These are phyloP conservation scores for Dactylellina parvicollis DNA, from an alignment of 2,329 filamentous ascomycete genomes.

Conservation along the genomic window DNA sequence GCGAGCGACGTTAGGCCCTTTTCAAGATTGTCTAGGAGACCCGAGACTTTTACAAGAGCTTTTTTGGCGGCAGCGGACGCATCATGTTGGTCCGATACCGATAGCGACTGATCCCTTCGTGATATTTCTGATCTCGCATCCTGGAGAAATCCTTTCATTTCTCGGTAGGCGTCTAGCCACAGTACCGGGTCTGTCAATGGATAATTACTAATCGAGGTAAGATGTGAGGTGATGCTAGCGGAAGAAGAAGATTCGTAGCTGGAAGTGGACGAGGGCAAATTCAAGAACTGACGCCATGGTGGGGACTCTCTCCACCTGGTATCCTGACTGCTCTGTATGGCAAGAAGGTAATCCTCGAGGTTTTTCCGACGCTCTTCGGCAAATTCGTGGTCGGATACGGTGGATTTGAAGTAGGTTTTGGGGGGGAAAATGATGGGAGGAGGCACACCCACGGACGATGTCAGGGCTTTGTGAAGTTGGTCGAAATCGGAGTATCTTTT, in stretches of 20 bases:
- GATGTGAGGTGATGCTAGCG: slow-evolving; percentile 64
- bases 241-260: slow-evolving; percentile 60
- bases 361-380: slow-evolving; percentile 75
- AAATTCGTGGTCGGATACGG: slow-evolving; percentile 74
- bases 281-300: slow-evolving; percentile 78
- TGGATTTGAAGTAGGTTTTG: slow-evolving; percentile 81
- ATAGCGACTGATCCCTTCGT: slow-evolving; percentile 71
- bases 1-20: slow-evolving; percentile 16
- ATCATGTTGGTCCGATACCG: slow-evolving; percentile 68
- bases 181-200: slow-evolving; percentile 70
- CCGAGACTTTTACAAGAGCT: slow-evolving; percentile 74
- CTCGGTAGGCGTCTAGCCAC: slow-evolving; percentile 79
- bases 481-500: slow-evolving; percentile 86
- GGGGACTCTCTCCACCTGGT: slow-evolving; percentile 77
- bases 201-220: slow-evolving; percentile 61
- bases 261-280: slow-evolving; percentile 68
- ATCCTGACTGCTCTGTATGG: slow-evolving; percentile 78
- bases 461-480: slow-evolving; percentile 72
- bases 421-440: slow-evolving; percentile 75
- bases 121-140: slow-evolving; percentile 74
- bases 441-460: slow-evolving; percentile 69
- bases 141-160: slow-evolving; percentile 77
- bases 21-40: slow-evolving; percentile 65
- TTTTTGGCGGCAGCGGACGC: slow-evolving; percentile 79
- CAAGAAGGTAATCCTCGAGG: slow-evolving; percentile 76